Conservation (phyloP, 805 yeast genomes). For the Suhomyces xylopsoci region DNA sequence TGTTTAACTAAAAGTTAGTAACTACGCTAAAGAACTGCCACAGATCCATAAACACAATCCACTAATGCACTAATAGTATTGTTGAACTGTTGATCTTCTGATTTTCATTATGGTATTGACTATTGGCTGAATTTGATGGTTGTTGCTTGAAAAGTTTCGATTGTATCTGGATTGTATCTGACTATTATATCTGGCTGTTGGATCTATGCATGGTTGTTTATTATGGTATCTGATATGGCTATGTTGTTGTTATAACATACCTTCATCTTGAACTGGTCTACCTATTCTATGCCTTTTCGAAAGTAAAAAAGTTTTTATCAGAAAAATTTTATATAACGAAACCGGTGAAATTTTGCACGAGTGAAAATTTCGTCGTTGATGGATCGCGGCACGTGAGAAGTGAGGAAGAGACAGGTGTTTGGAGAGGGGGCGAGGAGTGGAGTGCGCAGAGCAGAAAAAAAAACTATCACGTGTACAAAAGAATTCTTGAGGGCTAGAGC, state of each 20-base stretch:
- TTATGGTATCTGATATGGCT: not conserved
- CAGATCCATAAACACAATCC: too few relatives aligned
- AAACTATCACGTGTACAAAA: not conserved
- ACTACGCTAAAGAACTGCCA: not conserved
- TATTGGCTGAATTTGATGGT: not conserved
- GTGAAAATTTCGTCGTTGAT: slow-evolving; percentile 5
- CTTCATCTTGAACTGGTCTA: slow-evolving; percentile 43
- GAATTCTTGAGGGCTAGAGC: not conserved
- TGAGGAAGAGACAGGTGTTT: not conserved
- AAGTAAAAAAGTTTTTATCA: slow-evolving; percentile 22
- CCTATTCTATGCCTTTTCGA: slow-evolving; percentile 23
- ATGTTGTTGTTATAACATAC: slow-evolving; percentile 26
- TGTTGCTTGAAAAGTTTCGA: not conserved
- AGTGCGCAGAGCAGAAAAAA: not conserved
- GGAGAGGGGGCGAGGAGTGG: not conserved
- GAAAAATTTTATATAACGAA: slow-evolving; percentile 8
- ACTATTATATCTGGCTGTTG: too few relatives aligned
- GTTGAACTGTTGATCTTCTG: not conserved
- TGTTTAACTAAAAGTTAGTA: slow-evolving; percentile 69
- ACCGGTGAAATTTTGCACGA: slow-evolving; percentile 6
- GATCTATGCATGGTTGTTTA: not conserved
- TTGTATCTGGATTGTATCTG: not conserved
- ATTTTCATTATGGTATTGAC: not conserved
- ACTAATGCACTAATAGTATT: too few relatives aligned
- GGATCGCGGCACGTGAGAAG: not conserved